A percentile compares a stretch with the other conserved stretches of the same genome.
Conservation (phyloP, 1,139 yeast genomes). For the Pichia sp. region DNA sequence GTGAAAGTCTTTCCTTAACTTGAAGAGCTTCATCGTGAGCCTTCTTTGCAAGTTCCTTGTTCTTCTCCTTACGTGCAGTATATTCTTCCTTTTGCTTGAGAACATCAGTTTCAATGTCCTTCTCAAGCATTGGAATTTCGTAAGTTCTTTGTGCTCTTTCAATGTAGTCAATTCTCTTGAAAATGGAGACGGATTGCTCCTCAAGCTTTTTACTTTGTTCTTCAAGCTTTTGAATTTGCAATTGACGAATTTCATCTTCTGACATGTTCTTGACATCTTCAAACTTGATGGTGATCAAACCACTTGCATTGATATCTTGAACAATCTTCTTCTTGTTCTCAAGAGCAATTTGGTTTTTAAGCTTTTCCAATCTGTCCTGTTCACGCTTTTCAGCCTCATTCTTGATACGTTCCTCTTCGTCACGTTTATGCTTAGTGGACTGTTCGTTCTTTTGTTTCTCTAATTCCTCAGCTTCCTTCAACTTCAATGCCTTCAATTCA, state of each 20-base stretch:
- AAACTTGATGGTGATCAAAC: constrained; percentile 78
- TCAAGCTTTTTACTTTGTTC: constrained; percentile 79
- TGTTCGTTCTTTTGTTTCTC: constrained; percentile 55
- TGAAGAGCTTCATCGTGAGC: constrained; percentile 62
- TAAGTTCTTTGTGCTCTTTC: constrained; percentile 91
- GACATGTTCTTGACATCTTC: constrained; percentile 73
- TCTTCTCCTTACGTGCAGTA: constrained; percentile 52
- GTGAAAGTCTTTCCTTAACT: constrained; percentile 61
- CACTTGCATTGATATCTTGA: constrained; percentile 86
- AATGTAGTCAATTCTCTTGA: constrained; percentile 77
- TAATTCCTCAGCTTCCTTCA: constrained; percentile 49
- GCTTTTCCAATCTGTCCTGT: constrained; percentile 72
- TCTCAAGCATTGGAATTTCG: constrained; percentile 69
- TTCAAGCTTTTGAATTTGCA: constrained; percentile 84
- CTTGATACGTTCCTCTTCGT: constrained; percentile 78
- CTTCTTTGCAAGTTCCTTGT: constrained; percentile 58
- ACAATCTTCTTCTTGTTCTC: constrained; percentile 76
- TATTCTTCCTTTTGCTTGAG: constrained; percentile 56
- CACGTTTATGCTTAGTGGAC: constrained; percentile 68
- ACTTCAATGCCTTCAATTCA: constrained; percentile 60
- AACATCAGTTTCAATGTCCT: constrained; percentile 69
- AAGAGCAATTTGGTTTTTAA: constrained; percentile 57
- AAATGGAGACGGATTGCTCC: constrained; percentile 57
- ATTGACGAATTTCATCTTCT: constrained; percentile 59
- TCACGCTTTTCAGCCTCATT: constrained; percentile 78